A percentile compares a stretch with the other conserved stretches of the same genome.
These are phyloP conservation scores for Kockiozyma suomiensis DNA, from an alignment of 805 yeast genomes.

Conservation along the genomic window DNA sequence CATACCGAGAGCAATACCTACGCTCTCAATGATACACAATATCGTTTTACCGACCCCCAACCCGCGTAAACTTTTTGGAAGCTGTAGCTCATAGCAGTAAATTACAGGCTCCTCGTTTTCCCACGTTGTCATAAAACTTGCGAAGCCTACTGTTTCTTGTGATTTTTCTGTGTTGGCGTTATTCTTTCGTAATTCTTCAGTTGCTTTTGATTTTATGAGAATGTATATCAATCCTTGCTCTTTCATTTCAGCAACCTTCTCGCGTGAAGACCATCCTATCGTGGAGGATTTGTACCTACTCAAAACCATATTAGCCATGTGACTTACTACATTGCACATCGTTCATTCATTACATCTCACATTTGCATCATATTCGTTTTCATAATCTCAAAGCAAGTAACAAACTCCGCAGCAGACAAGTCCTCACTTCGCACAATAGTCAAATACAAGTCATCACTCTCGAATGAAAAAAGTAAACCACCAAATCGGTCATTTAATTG, in stretches of 20 bases:
- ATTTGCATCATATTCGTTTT: conserved; percentile 26
- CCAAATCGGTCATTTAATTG: background rate
- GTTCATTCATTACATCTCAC: no score
- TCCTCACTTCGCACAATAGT: conserved; percentile 10
- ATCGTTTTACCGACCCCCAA: conserved; percentile 28
- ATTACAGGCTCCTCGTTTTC: conserved; percentile 32
- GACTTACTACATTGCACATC: background rate
- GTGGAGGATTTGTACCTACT: conserved; percentile 26
- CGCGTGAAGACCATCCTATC: conserved; percentile 30
- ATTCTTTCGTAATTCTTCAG: background rate
- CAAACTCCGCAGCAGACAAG: conserved; percentile 14
- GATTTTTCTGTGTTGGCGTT: background rate
- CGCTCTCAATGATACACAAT: conserved; percentile 18
- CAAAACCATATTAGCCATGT: background rate
- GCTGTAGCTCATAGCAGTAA: conserved; percentile 36
- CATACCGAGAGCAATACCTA: conserved; percentile 12
- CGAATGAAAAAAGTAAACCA: background rate
- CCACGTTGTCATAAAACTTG: conserved; percentile 33
- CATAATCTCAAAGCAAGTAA: conserved; percentile 29
- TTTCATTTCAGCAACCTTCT: conserved; percentile 31
- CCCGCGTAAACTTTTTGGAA: conserved; percentile 9
- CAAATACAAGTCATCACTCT: background rate
- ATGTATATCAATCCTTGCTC: conserved; percentile 33
- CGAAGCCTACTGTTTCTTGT: conserved; percentile 22
- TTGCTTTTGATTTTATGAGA: conserved; percentile 12